phyloP scores from a whole-genome alignment of 1,284 basidiomycete species.

The Phellopilus nigrolimitatus region DNA sequence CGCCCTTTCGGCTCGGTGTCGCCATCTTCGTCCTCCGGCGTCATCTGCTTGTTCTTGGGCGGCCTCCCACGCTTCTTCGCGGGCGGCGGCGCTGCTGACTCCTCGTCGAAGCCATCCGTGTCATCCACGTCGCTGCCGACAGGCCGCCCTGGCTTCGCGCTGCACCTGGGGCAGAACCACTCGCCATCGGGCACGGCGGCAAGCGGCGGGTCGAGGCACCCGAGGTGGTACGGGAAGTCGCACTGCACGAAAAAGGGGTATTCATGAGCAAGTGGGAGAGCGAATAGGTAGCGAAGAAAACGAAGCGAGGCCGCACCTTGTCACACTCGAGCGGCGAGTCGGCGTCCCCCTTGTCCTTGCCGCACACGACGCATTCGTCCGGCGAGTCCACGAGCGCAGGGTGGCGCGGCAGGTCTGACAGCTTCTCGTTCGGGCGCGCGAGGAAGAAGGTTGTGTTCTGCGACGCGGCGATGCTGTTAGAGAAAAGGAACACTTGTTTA shows the following conservation, averaged over 20 bases:
- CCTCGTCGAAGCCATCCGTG: conserved; percentile 17
- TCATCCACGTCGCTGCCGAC: conserved; percentile 5
- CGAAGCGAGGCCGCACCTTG: conserved; percentile 49
- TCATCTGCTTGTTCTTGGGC: conserved; percentile 15
- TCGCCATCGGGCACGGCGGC: conserved; percentile 79
- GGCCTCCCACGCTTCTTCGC: neutral
- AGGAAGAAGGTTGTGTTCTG: conserved; percentile 85
- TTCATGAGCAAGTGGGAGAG: conserved; percentile 2
- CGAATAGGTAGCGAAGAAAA: conserved; percentile 5
- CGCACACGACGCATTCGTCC: conserved; percentile 70
- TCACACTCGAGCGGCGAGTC: conserved; percentile 78
- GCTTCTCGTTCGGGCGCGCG: conserved; percentile 61
- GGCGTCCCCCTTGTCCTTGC: conserved; percentile 60
- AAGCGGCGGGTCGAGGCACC: conserved; percentile 79
- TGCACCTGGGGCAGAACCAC: conserved; percentile 85
- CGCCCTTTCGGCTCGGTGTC: conserved; percentile 23
- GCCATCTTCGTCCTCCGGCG: conserved; percentile 24
- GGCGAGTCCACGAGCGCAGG: conserved; percentile 68
- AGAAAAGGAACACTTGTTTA: conserved; percentile 2
- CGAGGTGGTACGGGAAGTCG: conserved; percentile 83
- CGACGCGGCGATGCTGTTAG: conserved; percentile 68
- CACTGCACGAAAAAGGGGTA: conserved; percentile 47
- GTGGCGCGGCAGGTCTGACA: conserved; percentile 71
- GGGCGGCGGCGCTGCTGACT: neutral
- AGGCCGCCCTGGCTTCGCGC: conserved; percentile 17